Conservation (phyloP, 1,284 basidiomycete genomes). For the Sporisorium iseilematis-ciliati region DNA sequence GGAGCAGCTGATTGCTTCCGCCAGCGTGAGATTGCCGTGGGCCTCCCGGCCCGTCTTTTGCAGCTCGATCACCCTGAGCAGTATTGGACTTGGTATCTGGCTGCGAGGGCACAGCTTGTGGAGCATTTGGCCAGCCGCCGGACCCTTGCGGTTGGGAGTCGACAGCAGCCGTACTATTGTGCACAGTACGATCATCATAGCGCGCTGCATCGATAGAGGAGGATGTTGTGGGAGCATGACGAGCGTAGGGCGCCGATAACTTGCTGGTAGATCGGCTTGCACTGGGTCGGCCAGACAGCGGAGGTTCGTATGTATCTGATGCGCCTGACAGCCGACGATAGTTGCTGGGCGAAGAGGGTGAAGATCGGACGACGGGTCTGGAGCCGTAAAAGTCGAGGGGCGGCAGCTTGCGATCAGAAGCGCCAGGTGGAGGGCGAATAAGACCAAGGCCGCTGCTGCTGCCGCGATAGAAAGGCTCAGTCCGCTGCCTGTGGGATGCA, state of each 20-base stretch:
- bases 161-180: not conserved
- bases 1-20: slow-evolving; percentile 25
- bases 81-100: not conserved
- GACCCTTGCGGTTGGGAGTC: not conserved
- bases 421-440: slow-evolving; percentile 29
- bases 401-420: slow-evolving; percentile 29
- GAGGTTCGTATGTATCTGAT: slow-evolving; percentile 29
- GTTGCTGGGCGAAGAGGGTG: slow-evolving; percentile 29
- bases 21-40: slow-evolving; percentile 10
- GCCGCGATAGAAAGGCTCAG: slow-evolving; percentile 42
- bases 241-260: slow-evolving; percentile 8
- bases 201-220: slow-evolving; percentile 8
- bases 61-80: not conserved
- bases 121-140: not conserved
- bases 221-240: slow-evolving; percentile 3
- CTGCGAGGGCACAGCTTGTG: not conserved
- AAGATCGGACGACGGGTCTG: slow-evolving; percentile 21
- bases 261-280: slow-evolving; percentile 11
- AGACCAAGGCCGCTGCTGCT: slow-evolving; percentile 46
- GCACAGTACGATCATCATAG: slow-evolving; percentile 8
- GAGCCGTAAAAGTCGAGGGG: slow-evolving; percentile 29
- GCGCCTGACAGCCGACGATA: slow-evolving; percentile 24
- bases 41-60: slow-evolving; percentile 4
- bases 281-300: slow-evolving; percentile 12
- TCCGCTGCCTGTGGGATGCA: slow-evolving; percentile 14